Conservation (phyloP, 805 yeast species). For the Debaryomyces castellii region DNA sequence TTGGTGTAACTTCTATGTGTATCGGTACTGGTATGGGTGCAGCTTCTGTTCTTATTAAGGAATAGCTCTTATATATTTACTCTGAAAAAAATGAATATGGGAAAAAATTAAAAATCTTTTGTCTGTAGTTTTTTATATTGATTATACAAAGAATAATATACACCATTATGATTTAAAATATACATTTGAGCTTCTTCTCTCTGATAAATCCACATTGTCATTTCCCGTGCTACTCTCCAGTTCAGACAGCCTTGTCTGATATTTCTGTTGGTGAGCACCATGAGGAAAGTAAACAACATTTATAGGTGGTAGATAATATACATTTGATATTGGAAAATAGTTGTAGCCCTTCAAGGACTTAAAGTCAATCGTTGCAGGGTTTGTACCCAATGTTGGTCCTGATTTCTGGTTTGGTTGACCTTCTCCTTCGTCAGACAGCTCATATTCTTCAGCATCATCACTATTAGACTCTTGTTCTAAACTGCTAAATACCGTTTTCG, state of each 20-base stretch:
- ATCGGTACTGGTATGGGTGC: slow-evolving; percentile 99
- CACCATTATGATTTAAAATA: slow-evolving; percentile 16
- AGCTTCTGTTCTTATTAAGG: slow-evolving; percentile 81
- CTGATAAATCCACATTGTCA: neutral
- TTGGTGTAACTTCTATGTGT: slow-evolving; percentile 95
- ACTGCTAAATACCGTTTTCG: too few relatives aligned
- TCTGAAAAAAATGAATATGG: neutral
- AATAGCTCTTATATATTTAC: slow-evolving; percentile 40
- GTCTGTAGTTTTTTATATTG: neutral
- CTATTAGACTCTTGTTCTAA: neutral
- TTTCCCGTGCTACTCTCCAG: slow-evolving; percentile 7
- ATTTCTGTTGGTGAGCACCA: slow-evolving; percentile 44
- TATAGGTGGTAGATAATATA: slow-evolving; percentile 54
- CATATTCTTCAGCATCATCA: neutral
- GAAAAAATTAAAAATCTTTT: too few relatives aligned
- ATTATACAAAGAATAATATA: neutral
- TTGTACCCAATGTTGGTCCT: neutral
- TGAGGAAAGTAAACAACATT: slow-evolving; percentile 58
- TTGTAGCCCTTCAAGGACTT: slow-evolving; percentile 30
- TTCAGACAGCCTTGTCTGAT: slow-evolving; percentile 9
- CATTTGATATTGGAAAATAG: slow-evolving; percentile 51
- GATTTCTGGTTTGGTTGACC: neutral
- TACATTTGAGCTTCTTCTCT: slow-evolving; percentile 24
- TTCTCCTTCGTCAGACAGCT: slow-evolving; percentile 5
- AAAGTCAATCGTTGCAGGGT: slow-evolving; percentile 8